Base-by-base conservation (phyloP, 2,329 filamentous ascomycete species). In the Sphaerulina musiva region DNA sequence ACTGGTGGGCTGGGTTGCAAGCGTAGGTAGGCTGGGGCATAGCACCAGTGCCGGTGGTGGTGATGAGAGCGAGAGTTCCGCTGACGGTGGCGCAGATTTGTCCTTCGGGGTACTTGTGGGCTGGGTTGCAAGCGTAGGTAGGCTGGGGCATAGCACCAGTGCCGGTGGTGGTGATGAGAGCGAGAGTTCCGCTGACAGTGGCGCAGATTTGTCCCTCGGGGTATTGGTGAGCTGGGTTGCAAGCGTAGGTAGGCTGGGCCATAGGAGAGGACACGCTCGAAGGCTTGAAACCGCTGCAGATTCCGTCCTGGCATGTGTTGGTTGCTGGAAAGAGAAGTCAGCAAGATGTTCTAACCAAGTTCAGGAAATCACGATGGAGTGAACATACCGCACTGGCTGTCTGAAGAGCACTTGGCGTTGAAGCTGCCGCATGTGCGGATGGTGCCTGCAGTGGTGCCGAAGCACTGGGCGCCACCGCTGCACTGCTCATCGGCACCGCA, bases 231-330 rank as follows among this genome's bases (percentile, higher is more conserved):
- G 45, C 48, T 39, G 43, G 46, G 32, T 14, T 43, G 8, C 49
- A 31, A 31, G 50, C 20, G 34, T 50, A 51, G 31, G 55, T 39
- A 4, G 54, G 44, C 2, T 55, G 51, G 14, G 57, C 26, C 29
- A 14, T 43, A 6, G 54, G 23, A 39, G 50, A 32, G 34, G 49
- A 53, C 20, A 52, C 40, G 5, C 52, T 42, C 2, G 57, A 54
- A 14, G 57, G 32, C 31, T 58, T 32, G 51, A 63, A 50, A 23
- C 63, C 63, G 26, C 55, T 62, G 59, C 63, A 65, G 29, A 65
- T 46, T 2, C 62, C 62, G 11, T 59, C 55, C 43, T 61, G 56
- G 59, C 63, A 65, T 11, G 61, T 62, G 48, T 65, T 65, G 58
- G 46, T 59, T 1, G 62, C 14, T 17, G 14, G 14, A 17, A 17